These are phyloP conservation scores for Phytophthora pluvialis DNA, from an alignment of 352 stramenopile species.

Conservation along the genomic window DNA sequence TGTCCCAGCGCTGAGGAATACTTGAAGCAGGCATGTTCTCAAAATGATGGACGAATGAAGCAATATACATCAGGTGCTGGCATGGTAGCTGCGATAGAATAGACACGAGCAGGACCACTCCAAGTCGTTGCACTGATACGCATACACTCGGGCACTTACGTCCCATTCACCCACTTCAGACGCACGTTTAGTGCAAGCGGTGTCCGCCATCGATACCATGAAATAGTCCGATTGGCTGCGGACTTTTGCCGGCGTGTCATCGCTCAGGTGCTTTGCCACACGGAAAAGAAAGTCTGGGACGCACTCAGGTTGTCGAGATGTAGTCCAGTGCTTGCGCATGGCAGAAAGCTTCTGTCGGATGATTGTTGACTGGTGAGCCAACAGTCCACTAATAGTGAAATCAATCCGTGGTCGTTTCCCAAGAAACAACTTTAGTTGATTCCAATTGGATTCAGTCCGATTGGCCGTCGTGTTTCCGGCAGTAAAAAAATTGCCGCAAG, in stretches of 20 bases:
- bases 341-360: not conserved
- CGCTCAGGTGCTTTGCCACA: not conserved
- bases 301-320: not conserved
- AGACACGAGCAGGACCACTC: slow-evolving; percentile 6
- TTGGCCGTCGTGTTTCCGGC: slow-evolving; percentile 1
- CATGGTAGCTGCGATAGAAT: slow-evolving; percentile 11
- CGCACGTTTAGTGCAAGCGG: not conserved
- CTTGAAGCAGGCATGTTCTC: too few species aligned
- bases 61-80: slow-evolving; percentile 14
- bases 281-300: not conserved
- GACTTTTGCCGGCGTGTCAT: slow-evolving; percentile 1
- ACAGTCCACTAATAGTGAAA: not conserved
- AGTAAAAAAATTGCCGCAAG: not conserved
- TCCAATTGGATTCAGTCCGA: not conserved
- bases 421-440: not conserved
- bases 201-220: not conserved
- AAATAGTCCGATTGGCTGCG: slow-evolving; percentile 5
- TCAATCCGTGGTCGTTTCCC: not conserved
- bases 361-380: not conserved
- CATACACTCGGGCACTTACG: not conserved
- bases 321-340: not conserved
- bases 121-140: slow-evolving; percentile 2
- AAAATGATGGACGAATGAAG: too few species aligned
- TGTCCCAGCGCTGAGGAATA: too few species aligned
- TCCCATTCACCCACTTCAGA: slow-evolving; percentile 2